Evolutionary conservation across 2,329 filamentous ascomycete genomes (phyloP), one percentile per base, ranked within the genome.

Genomic region (Microsporum canis): DNA sequence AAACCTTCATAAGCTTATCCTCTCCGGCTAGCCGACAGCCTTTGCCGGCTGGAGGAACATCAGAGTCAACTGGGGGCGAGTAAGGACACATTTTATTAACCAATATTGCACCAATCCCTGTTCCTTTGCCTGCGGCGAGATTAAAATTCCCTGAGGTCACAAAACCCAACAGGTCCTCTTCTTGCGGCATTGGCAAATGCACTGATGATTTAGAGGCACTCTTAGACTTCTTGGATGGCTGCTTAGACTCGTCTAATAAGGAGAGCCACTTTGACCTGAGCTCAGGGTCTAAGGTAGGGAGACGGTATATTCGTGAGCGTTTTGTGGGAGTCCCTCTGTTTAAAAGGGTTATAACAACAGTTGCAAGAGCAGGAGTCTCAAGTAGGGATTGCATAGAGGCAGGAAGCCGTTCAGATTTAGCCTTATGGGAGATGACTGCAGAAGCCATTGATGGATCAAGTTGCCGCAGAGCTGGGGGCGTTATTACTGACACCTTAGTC

Each of bases 111-210:
- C 88, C 94, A 62, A 97, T 79, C 0, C 86, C 92, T 14, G 84
- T 85, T 0, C 87, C 88, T 65, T 81, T 82, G 0, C 92, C 94
- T 65, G 88, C 84, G 1, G 84, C 82, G 1, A 97, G 80, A 68
- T 87, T 91, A 71, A 87, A 96, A 58, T 88, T 87, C 0, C 92
- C 94, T 0, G 87, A 88, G 1, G 91, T 96, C 29, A 96, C 86
- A 71, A 95, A 99, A 0, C 94, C 94, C 58, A 97, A 83, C 10
- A 97, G 78, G 71, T 96, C 88, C 27, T 82, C 79, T 64, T 85
- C 84, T 7, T 80, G 79, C 0, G 92, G 92, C n/a, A 91, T 84
- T 0, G 84, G 73, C 3, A 76, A 70, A 70, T 74, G 58, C 66
- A 70, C 60, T 70, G 71, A 63, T 23, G 27, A 27, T 29, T 59